Evolutionary conservation across 139 green algal genomes (phyloP), one percentile per base, ranked within the genome.

Genomic region (Ulvella scutata): DNA sequence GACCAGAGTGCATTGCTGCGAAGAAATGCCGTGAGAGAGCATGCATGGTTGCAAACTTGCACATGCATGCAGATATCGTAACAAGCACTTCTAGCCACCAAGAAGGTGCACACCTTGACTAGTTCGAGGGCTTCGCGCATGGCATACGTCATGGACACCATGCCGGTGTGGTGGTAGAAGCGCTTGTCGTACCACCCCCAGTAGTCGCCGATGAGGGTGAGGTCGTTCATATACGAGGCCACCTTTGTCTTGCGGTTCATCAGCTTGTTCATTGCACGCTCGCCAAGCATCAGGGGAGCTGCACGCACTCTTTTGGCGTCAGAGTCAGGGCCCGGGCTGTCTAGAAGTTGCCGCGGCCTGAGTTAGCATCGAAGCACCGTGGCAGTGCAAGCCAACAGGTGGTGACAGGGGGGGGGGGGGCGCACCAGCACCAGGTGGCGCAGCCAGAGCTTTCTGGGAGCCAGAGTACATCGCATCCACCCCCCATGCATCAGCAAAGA

Each of bases 391-490:
- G n/a, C n/a, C n/a, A n/a, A n/a, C n/a, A n/a, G n/a, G n/a, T n/a
- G n/a, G n/a, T n/a, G n/a, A n/a, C n/a, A n/a, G n/a, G n/a, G n/a
- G n/a, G n/a, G n/a, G n/a, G n/a, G n/a, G n/a, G n/a, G n/a, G n/a
- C n/a, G n/a, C n/a, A 28, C 23, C 3, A 59, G 2, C 43, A 84
- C 82, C 82, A 72, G 88, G 89, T 0, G 90, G 92, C 3, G 85
- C 92, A 9, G 79, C 86, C n/a, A 97, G 80, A 78, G 86, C 91
- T 81, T 97, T 97, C 62, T 97, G 92, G 37, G 80, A 90, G 62
- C 91, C 91, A 35, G 78, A 85, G 89, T 96, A 97, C 60, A 94
- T 92, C 76, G 79, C 83, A 82, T 97, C 92, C 0, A 97, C 75
- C 75, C 87, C 87, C 87, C 89, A 94, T 10, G 74, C 76, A 51